Base-by-base conservation (phyloP, 2,329 filamentous ascomycete genomes). In the Pyrenochaeta sp. region DNA sequence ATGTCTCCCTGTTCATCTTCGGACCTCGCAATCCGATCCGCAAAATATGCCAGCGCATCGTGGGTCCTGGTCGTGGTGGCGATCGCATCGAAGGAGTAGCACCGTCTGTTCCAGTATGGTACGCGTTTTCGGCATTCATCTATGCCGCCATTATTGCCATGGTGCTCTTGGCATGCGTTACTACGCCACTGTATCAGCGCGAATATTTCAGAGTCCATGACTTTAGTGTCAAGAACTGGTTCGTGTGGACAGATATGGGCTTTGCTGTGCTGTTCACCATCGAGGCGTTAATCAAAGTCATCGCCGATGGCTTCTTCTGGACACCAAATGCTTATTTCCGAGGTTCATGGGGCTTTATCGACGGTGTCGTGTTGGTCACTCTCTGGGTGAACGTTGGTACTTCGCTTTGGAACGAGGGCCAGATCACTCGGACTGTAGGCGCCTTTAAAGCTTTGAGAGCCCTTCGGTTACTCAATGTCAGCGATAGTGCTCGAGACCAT, bases 371-470 rank as follows among this genome's bases (percentile, higher is more conserved):
- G 65, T 83, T 99, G 51, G 82, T 97, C 54, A 98, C 95, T 0
- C 85, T 99, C 8, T 98, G 95, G 94, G 90, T 97, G 73, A 98
- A 96, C 71, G 92, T 99, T 49, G 82, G 89, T 46, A 95, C 93
- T 0, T 88, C 94, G 1, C 83, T 99, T 52, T 86, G 86, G 71
- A 89, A 93, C 54, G 91, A 96, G 65, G 92, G 92, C 42, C 89
- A 90, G 54, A 89, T 97, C 53, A 96, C 94, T 5, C 85, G 95
- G 75, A 92, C 93, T 19, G 91, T 98, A 37, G 96, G 95, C 25
- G 95, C 95, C 15, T 98, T 99, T 83, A 99, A 99, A 81, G 95
- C 95, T 7, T 84, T 99, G 46, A 89, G 95, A 80, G 96, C 96
- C 47, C 82, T 99, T 50, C 88, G 95, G 42, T 80, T 99, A 53